Conservation (phyloP, 345 rosid genomes). For the Syzygium jambos region DNA sequence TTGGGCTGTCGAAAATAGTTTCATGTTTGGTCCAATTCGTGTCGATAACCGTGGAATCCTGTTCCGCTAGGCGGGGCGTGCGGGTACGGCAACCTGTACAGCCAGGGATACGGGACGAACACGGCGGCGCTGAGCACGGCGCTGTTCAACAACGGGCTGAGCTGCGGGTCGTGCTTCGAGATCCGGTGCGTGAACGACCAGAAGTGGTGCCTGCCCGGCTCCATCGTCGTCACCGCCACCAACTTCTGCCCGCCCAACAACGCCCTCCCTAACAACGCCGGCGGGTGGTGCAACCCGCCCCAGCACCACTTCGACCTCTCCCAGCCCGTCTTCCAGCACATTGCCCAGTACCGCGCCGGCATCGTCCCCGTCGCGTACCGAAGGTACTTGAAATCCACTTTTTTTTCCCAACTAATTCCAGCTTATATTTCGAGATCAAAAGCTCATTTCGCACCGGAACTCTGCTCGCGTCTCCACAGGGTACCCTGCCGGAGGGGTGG, state of each 20-base stretch:
- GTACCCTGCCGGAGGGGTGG: constrained; percentile 63
- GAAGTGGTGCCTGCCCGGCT: constrained; percentile 68
- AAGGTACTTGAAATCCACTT: constrained; percentile 24
- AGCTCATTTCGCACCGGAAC: background rate
- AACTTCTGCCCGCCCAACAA: constrained; percentile 82
- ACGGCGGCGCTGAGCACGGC: constrained; percentile 83
- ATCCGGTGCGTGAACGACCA: constrained; percentile 45
- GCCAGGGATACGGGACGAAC: constrained; percentile 78
- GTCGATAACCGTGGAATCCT: background rate
- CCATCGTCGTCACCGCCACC: constrained; percentile 67
- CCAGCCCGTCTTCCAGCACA: constrained; percentile 76
- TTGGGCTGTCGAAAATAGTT: background rate
- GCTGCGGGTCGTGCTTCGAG: constrained; percentile 83
- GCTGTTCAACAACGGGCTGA: constrained; percentile 60
- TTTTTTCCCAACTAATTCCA: background rate
- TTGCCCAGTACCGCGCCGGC: constrained; percentile 76
- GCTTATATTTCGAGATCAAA: background rate
- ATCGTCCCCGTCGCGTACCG: constrained; percentile 64
- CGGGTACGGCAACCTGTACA: constrained; percentile 71
- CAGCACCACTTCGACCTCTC: constrained; percentile 72
- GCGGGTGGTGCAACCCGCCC: constrained; percentile 92
- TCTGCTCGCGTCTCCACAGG: constrained; percentile 14
- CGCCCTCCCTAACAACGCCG: constrained; percentile 65
- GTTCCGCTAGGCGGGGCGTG: constrained; percentile 62
- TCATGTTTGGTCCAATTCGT: background rate